These are phyloP conservation scores for Geotrichum reessii DNA, from an alignment of 1,139 yeast species.

Conservation along the genomic window DNA sequence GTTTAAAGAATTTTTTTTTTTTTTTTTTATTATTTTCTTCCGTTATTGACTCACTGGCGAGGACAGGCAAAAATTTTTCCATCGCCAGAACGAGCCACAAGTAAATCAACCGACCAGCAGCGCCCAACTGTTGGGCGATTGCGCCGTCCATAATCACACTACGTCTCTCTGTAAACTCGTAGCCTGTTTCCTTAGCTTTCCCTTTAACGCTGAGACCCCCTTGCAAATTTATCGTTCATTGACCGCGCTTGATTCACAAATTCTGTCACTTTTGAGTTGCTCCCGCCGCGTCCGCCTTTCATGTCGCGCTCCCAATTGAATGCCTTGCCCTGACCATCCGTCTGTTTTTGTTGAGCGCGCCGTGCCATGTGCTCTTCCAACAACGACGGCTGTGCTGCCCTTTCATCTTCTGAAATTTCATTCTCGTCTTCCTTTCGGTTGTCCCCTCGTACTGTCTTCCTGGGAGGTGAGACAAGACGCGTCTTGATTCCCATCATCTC, in stretches of 20 bases:
- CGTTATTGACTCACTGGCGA: conserved; percentile 2
- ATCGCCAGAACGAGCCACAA: neutral
- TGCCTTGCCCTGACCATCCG: neutral
- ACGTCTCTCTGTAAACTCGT: neutral
- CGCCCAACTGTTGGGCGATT: neutral
- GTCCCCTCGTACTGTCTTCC: neutral
- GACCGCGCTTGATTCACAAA: conserved; percentile 17
- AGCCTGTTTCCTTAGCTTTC: neutral
- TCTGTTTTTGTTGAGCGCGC: conserved; percentile 13
- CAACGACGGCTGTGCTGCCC: conserved; percentile 11
- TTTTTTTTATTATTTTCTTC: neutral
- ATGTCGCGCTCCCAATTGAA: conserved; percentile 19
- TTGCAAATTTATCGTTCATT: conserved; percentile 14
- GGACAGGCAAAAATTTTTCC: neutral
- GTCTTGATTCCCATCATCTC: conserved; percentile 19
- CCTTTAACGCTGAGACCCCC: neutral
- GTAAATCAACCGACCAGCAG: neutral
- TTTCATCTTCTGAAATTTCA: conserved; percentile 1
- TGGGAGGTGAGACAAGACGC: neutral
- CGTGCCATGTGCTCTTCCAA: conserved; percentile 19
- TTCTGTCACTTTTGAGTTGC: conserved; percentile 10
- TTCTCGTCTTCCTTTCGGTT: neutral
- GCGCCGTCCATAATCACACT: neutral
- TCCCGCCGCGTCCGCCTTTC: conserved; percentile 8
- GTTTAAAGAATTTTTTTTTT: neutral